Evolutionary conservation across 345 rosid species (phyloP).

Genomic region (Eucalyptus curtisii): DNA sequence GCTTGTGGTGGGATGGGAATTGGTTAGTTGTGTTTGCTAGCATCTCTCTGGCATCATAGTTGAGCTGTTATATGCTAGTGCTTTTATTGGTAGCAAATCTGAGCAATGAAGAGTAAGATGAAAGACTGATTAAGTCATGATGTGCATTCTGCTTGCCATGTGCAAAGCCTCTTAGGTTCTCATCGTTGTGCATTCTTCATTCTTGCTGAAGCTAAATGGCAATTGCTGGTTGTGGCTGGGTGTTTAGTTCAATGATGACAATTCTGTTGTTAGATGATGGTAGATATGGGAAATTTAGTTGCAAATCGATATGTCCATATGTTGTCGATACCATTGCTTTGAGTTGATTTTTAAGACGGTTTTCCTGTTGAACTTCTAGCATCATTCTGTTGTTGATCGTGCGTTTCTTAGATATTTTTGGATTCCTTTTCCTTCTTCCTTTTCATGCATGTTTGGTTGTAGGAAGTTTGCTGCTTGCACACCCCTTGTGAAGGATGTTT

Average conservation of each 20-base stretch:
- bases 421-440: neutral
- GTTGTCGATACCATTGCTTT: neutral
- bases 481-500: neutral
- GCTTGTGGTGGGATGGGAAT: neutral
- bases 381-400: neutral
- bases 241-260: neutral
- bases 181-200: neutral
- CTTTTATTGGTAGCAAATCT: neutral
- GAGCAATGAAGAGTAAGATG: neutral
- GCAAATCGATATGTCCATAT: neutral
- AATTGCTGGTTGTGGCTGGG: neutral
- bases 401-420: neutral
- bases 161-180: neutral
- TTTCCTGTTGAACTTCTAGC: neutral
- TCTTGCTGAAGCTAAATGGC: neutral
- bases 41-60: neutral
- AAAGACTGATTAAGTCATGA: neutral
- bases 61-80: neutral
- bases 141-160: neutral
- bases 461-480: neutral
- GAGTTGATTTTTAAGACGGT: neutral
- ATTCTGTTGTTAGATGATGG: neutral
- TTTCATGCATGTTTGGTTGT: neutral
- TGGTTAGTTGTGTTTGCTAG: neutral
- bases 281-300: neutral